Percentiles rank a stretch among this genome's conserved stretches.
Conservation (phyloP, 208 protist species). For the Trichomonas vaginalis region DNA sequence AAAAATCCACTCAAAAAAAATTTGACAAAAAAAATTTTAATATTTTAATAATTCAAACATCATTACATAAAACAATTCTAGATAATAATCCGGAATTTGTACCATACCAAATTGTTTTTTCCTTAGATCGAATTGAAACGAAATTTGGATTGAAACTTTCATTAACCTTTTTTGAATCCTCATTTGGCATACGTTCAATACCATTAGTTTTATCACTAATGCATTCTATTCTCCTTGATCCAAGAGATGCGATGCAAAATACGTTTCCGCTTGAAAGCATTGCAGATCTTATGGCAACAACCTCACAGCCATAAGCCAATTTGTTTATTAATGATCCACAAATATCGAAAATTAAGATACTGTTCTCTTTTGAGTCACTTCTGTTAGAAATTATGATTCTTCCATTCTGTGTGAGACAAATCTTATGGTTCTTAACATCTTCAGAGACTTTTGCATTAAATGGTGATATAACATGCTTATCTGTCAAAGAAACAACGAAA, state of each 20-base stretch:
- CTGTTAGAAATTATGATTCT: not conserved
- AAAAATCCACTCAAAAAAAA: too few species aligned
- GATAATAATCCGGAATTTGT: not conserved
- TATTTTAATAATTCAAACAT: not conserved
- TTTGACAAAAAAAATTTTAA: not conserved
- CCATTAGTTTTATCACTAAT: not conserved
- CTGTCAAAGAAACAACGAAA: not conserved
- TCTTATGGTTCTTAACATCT: not conserved
- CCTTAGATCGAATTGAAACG: not conserved
- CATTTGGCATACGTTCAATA: not conserved
- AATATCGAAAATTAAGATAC: not conserved
- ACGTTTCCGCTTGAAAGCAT: not conserved
- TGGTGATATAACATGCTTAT: not conserved
- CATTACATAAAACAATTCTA: not conserved
- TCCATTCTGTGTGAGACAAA: not conserved
- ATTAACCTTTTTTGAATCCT: not conserved
- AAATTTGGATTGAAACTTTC: not conserved
- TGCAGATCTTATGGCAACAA: not conserved
- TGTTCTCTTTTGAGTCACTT: not conserved
- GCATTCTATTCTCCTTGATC: not conserved
- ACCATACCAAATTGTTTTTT: not conserved
- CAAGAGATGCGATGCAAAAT: not conserved
- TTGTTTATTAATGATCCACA: not conserved
- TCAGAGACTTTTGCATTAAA: not conserved
- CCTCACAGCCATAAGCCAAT: not conserved